Base-by-base conservation (phyloP, 345 rosid genomes). In the Boechera retrofracta region DNA sequence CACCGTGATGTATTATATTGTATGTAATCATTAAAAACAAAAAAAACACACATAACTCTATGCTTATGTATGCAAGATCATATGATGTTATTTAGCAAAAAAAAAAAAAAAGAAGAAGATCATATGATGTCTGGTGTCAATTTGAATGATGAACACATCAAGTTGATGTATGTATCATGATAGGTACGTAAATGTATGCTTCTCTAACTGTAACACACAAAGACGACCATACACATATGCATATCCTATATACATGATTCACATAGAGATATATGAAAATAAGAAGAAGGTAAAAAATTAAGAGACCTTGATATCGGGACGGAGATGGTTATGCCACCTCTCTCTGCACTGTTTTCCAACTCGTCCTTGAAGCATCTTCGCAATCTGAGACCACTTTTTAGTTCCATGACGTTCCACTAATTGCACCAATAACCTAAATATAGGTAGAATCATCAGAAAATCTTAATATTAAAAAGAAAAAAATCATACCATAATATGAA, bases 271-370 rank as follows among this genome's bases (percentile, higher is more conserved):
- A 33, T 11, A 10, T 0, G 28, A 36, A 28, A 24, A n/a, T 47
- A 48, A 35, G 1, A 36, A 65, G 7, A 45, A 49, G 2, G 7
- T 58, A 45, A 16, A 28, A 52, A 38, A n/a, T 8, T 3, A 18
- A 60, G 5, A 28, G 29, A 95, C 99, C 96, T 91, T 92, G 54
- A 95, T 95, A 69, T 89, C 91, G 2, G 99, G 99, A 64, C 90
- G 80, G 0, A 95, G 86, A 83, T 95, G 99, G 58, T 95, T 95
- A 44, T 92, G 99, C 99, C 99, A 95, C 61, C 98, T 89, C 77
- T 95, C 99, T 69, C 99, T 80, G 41, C 99, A 95, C 33, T 95
- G 99, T 80, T 95, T 95, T 38, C 98, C 99, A 10, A 91, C 89
- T 56, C 99, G 81, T 49, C 98, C 97, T 7, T 91, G 85, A 77